phyloP scores from a whole-genome alignment of 345 rosid species.

The Eucalyptus erythrocorys region DNA sequence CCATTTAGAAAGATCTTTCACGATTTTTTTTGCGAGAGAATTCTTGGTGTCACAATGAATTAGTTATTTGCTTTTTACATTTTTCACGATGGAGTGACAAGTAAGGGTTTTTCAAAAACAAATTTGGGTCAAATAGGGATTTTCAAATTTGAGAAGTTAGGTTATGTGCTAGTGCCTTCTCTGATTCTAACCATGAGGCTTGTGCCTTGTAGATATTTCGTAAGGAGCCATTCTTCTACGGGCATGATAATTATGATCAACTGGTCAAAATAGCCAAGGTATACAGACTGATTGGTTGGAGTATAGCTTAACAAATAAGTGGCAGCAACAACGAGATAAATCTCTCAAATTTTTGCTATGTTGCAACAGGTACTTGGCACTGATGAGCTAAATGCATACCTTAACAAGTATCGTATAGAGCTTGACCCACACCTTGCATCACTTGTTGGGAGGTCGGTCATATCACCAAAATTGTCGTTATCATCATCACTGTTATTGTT shows the following conservation, averaged over 20 bases:
- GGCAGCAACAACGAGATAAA: not conserved
- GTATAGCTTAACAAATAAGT: not conserved
- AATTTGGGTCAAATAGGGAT: not conserved
- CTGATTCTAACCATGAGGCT: constrained; percentile 13
- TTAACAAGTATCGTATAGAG: constrained; percentile 76
- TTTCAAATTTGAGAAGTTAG: constrained; percentile 1
- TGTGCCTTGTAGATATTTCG: constrained; percentile 75
- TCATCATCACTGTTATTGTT: not conserved
- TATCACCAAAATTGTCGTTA: not conserved
- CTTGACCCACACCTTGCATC: constrained; percentile 87
- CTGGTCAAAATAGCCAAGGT: constrained; percentile 97
- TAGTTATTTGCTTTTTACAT: constrained; percentile 8
- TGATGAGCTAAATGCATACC: constrained; percentile 75
- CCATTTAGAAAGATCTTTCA: not conserved
- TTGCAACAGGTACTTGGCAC: constrained; percentile 74
- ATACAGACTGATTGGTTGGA: not conserved
- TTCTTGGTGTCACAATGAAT: not conserved
- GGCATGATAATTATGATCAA: constrained; percentile 97
- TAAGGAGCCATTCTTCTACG: constrained; percentile 97
- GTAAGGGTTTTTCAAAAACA: not conserved
- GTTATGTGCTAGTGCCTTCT: not conserved
- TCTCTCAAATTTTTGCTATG: not conserved
- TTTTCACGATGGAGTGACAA: constrained; percentile 8
- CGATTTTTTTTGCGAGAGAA: not conserved
- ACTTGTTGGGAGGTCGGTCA: constrained; percentile 73